Percentiles rank a stretch among this genome's conserved stretches.
Evolutionary conservation across 106 monocot species (phyloP).

Genomic region (Platanthera guangdongensis): DNA sequence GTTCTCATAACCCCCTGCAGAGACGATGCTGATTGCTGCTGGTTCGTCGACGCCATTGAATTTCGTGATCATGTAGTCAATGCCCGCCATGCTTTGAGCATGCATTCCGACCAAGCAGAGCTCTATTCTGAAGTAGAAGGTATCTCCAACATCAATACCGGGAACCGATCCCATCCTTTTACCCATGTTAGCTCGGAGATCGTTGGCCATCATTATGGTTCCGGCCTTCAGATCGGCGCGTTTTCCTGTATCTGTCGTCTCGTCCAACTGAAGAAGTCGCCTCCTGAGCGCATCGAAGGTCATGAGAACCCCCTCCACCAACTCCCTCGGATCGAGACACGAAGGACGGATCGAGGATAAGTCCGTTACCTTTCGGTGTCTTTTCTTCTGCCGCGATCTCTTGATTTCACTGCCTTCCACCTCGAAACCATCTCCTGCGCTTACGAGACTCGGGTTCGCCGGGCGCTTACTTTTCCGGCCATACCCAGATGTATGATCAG

Average conservation of each 20-base stretch:
- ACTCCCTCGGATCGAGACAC: constrained; percentile 31
- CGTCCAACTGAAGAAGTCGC: constrained; percentile 49
- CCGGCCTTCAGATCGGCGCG: constrained; percentile 54
- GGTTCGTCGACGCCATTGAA: constrained; percentile 27
- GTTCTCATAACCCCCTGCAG: constrained; percentile 82
- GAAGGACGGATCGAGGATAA: constrained; percentile 23
- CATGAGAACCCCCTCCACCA: constrained; percentile 47
- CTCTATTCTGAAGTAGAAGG: constrained; percentile 80
- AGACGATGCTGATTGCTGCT: constrained; percentile 59
- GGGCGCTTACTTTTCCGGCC: constrained; percentile 19
- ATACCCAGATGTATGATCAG: constrained; percentile 10
- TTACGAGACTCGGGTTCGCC: neutral
- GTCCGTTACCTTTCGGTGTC: constrained; percentile 16
- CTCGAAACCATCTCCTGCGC: constrained; percentile 2
- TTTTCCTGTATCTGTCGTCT: constrained; percentile 27
- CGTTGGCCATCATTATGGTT: constrained; percentile 38
- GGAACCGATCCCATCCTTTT: constrained; percentile 57
- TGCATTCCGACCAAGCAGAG: constrained; percentile 67
- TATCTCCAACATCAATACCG: constrained; percentile 71
- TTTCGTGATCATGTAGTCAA: constrained; percentile 46
- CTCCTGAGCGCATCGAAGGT: constrained; percentile 61
- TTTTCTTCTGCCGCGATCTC: constrained; percentile 7
- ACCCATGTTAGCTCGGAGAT: constrained; percentile 36
- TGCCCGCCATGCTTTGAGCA: constrained; percentile 62
- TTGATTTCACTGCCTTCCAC: constrained; percentile 11